Evolutionary conservation across 1,284 basidiomycete species (phyloP).

Genomic region (Takashimella koratensis): DNA sequence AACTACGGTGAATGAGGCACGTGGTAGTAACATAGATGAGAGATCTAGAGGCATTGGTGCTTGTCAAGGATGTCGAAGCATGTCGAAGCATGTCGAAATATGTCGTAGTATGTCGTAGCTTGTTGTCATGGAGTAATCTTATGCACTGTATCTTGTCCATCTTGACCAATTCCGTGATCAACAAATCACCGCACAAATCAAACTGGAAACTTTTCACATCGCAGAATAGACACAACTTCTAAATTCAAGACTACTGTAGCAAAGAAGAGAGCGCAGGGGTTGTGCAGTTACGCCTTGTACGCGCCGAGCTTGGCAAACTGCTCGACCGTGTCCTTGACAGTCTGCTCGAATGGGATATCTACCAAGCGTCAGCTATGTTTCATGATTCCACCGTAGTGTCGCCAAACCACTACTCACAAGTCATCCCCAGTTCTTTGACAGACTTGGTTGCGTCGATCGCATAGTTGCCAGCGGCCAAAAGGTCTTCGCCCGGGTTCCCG

Average conservation of each 20-base stretch:
- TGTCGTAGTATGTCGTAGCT: too few relatives aligned
- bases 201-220: too few relatives aligned
- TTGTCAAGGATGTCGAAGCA: too few relatives aligned
- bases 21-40: neutral
- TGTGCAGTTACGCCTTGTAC: neutral
- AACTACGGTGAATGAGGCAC: constrained; percentile 18
- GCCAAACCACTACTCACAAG: neutral
- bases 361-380: neutral
- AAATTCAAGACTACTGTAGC: too few relatives aligned
- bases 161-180: too few relatives aligned
- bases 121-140: too few relatives aligned
- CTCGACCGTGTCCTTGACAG: neutral
- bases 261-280: neutral
- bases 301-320: constrained; percentile 12
- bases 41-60: too few relatives aligned
- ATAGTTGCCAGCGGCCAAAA: neutral
- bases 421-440: neutral
- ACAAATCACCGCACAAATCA: too few relatives aligned
- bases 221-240: too few relatives aligned
- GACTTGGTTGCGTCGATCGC: neutral
- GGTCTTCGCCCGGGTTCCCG: neutral
- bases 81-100: too few relatives aligned
- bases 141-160: too few relatives aligned
- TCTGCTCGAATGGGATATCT: neutral
- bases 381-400: neutral